Evolutionary conservation across 164 flowering plant species (phyloP).

Genomic region (Liriodendron chinense): DNA sequence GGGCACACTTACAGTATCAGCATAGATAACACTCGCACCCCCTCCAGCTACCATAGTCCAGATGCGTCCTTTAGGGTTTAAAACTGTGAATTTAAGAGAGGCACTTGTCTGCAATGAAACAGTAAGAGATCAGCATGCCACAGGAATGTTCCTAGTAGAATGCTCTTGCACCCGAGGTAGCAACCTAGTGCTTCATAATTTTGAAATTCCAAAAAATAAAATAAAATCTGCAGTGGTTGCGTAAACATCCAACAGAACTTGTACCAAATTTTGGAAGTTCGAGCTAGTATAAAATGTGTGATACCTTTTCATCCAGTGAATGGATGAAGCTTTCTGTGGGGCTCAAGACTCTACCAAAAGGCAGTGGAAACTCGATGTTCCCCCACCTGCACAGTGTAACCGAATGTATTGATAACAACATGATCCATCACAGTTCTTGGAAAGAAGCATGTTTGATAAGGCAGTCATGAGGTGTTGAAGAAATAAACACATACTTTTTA

Average conservation of each 20-base stretch:
- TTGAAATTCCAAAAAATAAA: not conserved
- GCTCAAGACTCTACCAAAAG: constrained; percentile 86
- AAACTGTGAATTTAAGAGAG: constrained; percentile 81
- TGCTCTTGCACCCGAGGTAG: not conserved
- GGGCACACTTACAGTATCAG: constrained; percentile 66
- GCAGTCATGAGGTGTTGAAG: not conserved
- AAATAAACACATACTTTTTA: constrained; percentile 56
- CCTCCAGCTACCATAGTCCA: constrained; percentile 99
- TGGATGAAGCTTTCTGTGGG: constrained; percentile 79
- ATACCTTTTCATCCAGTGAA: constrained; percentile 79
- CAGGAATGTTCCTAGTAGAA: not conserved
- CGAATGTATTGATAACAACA: not conserved
- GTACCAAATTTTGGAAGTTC: not conserved
- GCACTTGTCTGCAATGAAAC: constrained; percentile 75
- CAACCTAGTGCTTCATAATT: too few relatives aligned
- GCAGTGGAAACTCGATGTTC: constrained; percentile 70
- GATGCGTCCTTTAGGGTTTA: constrained; percentile 89
- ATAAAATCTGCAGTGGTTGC: not conserved
- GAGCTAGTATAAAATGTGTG: not conserved
- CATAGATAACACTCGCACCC: constrained; percentile 95
- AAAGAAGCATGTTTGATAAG: not conserved
- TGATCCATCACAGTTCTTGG: not conserved
- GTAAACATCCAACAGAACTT: not conserved
- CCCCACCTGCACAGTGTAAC: constrained; percentile 64
- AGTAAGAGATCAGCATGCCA: not conserved